phyloP scores from a whole-genome alignment of 1,284 basidiomycete genomes.

The Leccinum pallidistipes region DNA sequence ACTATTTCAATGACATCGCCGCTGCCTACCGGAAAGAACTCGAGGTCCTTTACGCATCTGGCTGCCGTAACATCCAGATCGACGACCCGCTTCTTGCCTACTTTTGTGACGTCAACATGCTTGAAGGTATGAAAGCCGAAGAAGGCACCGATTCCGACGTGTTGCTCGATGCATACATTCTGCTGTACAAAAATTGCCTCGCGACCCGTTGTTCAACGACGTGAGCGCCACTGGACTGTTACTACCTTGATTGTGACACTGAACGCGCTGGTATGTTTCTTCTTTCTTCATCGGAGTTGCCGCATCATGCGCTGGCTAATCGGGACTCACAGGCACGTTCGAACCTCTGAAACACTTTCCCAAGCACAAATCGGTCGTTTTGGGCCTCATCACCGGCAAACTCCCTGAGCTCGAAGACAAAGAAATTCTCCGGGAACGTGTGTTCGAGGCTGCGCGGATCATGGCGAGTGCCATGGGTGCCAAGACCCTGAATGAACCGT shows the following conservation, averaged over 20 bases:
- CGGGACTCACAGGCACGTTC: neutral
- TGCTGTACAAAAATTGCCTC: slow-evolving; percentile 68
- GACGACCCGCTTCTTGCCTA: no score
- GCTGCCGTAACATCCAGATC: no score
- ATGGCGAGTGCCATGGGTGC: slow-evolving; percentile 50
- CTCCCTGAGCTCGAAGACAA: slow-evolving; percentile 30
- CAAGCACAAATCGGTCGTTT: neutral
- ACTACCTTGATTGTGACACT: slow-evolving; percentile 47
- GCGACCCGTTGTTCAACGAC: slow-evolving; percentile 60
- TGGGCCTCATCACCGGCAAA: neutral
- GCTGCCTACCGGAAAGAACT: no score
- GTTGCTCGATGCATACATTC: neutral
- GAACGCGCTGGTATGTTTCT: neutral
- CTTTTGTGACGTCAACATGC: no score
- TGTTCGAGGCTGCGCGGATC: slow-evolving; percentile 19
- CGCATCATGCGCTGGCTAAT: slow-evolving; percentile 7
- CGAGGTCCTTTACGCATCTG: no score
- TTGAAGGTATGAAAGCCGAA: no score
- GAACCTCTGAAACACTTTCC: neutral
- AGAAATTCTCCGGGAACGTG: neutral
- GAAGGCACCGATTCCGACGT: neutral
- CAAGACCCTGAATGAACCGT: neutral
- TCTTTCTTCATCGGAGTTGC: neutral
- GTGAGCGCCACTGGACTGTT: slow-evolving; percentile 67
- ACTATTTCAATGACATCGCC: no score